phyloP scores from a whole-genome alignment of 2,329 filamentous ascomycete genomes.

The Arthrocladium fulminans region DNA sequence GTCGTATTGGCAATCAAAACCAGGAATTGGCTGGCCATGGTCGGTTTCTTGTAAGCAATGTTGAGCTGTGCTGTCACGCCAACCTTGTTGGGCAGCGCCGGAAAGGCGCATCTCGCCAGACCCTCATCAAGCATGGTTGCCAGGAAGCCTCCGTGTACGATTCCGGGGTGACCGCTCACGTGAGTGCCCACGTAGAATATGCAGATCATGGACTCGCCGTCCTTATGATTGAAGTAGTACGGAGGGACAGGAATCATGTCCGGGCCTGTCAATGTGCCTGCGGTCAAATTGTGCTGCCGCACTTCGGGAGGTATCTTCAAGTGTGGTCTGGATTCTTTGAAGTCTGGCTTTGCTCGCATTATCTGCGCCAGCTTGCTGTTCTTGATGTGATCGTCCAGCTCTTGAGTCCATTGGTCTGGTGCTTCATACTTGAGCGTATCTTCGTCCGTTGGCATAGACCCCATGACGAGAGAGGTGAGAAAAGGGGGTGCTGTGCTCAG shows the following conservation, averaged over 20 bases:
- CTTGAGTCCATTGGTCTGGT: conserved; percentile 42
- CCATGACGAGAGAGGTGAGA: conserved; percentile 26
- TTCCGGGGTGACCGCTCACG: conserved; percentile 80
- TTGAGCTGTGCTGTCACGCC: conserved; percentile 79
- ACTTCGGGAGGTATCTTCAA: conserved; percentile 69
- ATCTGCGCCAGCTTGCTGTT: conserved; percentile 63
- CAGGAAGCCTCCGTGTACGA: conserved; percentile 81
- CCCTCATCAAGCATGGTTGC: conserved; percentile 92
- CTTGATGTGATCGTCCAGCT: conserved; percentile 65
- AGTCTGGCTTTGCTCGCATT: conserved; percentile 58
- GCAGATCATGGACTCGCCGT: conserved; percentile 59
- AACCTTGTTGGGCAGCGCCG: conserved; percentile 74
- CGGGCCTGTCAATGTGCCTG: conserved; percentile 65
- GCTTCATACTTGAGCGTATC: conserved; percentile 62
- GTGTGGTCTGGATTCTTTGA: conserved; percentile 72
- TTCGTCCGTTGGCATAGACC: conserved; percentile 52
- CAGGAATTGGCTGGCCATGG: conserved; percentile 63
- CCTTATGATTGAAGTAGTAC: conserved; percentile 62
- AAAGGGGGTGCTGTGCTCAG: conserved; percentile 20
- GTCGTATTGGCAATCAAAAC: conserved; percentile 71
- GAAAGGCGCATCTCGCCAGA: conserved; percentile 78
- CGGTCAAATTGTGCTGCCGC: conserved; percentile 69
- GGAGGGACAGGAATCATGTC: conserved; percentile 74
- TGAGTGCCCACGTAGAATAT: conserved; percentile 69
- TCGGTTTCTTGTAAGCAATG: conserved; percentile 72